Base-by-base conservation (phyloP, 2,329 filamentous ascomycete genomes). In the Rugonectria rugulosa region DNA sequence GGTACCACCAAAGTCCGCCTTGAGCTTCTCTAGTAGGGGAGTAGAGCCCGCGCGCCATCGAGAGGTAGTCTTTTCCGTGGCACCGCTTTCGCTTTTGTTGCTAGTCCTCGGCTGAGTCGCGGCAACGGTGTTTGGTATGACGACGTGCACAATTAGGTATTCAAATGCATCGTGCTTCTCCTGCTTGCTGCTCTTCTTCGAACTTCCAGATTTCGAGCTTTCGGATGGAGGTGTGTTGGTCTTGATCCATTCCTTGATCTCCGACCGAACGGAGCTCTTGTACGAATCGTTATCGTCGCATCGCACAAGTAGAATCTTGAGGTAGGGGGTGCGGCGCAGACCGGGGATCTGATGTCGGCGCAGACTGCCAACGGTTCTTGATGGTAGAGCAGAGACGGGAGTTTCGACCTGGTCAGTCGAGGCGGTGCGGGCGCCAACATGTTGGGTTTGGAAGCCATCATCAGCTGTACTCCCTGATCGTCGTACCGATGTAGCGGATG, bases 161-260 rank as follows among this genome's bases (percentile, higher is more conserved):
- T 99, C 95, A 65, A 90, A 97, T 1, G 95, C 94, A 77, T 99
- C 94, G 69, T 99, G 95, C 59, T 96, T 95, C 69, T 97, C 94
- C 68, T 92, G 88, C 17, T 85, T 88, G 67, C 81, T 91, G 17
- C 77, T 72, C 24, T 78, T 75, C 68, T 78, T 75, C 49, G 86
- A 84, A 47, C 80, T 82, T 55, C 76, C 79, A 2, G 85, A n/a
- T n/a, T 78, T 75, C 49, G 86, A 84, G 46, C 80, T 82, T 55
- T 75, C 79, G 2, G 85, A 79, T 0, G 84, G 78, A 0, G 86
- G 82, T 0, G 88, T 87, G 60, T 96, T 83, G 6, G 84, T 79
- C 73, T 95, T 96, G 67, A 98, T 85, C 95, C 95, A 99, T 62
- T 98, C 93, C 45, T 91, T 86, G 29, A 99, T 81, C 63, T 91